Evolutionary conservation across 768 basidiomycete species (phyloP).

Genomic region (Trametes sanguinea): DNA sequence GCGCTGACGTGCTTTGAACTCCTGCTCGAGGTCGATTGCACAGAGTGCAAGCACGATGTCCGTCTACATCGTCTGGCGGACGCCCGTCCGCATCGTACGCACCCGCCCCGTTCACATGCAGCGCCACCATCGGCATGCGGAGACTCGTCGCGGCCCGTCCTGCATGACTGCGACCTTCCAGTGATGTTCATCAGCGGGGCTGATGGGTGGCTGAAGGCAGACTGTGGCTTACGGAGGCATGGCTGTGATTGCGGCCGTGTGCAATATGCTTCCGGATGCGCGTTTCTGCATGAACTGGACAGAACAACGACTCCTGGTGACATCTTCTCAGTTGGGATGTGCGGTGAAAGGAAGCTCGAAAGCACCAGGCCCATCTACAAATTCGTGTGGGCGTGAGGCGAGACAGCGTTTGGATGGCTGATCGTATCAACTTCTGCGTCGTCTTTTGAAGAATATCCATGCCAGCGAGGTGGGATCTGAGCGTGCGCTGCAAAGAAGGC

Average conservation of each 20-base stretch:
- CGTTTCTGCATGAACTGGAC: background rate
- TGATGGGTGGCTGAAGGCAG: conserved; percentile 4
- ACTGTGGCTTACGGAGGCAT: background rate
- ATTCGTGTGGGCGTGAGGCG: no score
- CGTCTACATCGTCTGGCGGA: no score
- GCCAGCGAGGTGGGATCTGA: background rate
- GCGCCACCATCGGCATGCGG: conserved; percentile 3
- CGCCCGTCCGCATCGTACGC: no score
- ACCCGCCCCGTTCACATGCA: no score
- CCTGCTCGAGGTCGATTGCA: background rate
- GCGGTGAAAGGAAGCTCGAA: background rate
- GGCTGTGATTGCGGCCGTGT: background rate
- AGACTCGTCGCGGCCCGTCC: background rate
- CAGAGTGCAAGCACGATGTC: no score
- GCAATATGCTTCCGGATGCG: background rate
- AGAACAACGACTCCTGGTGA: background rate
- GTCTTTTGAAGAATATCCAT: background rate
- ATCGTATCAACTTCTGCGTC: background rate
- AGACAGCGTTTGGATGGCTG: background rate
- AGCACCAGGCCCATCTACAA: background rate
- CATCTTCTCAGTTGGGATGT: background rate
- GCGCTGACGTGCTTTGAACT: background rate
- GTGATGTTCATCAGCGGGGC: conserved; percentile 1
- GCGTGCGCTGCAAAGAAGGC: background rate
- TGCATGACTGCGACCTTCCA: background rate